These are phyloP conservation scores for Thamnidium elegans DNA, from an alignment of 192 early-diverging fungal genomes.

Conservation along the genomic window DNA sequence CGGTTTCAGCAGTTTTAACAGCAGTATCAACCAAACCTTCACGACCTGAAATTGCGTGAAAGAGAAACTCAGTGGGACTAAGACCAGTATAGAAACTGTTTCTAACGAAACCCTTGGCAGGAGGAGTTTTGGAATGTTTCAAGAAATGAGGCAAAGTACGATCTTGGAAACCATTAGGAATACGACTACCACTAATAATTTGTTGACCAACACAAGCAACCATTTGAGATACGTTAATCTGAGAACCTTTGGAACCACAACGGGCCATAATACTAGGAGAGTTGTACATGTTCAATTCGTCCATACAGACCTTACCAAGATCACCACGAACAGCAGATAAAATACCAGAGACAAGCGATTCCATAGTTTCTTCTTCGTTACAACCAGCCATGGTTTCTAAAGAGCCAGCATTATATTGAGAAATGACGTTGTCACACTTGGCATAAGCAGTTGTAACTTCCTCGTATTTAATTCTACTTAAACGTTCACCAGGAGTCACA, in stretches of 20 bases:
- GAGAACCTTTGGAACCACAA: slow-evolving; percentile 99
- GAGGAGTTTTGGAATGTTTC: slow-evolving; percentile 87
- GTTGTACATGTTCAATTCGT: slow-evolving; percentile 92
- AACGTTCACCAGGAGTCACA: slow-evolving; percentile 82
- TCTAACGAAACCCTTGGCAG: slow-evolving; percentile 96
- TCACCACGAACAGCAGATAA: slow-evolving; percentile 89
- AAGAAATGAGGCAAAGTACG: slow-evolving; percentile 95
- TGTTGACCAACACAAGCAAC: slow-evolving; percentile 99
- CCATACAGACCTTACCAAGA: slow-evolving; percentile 87
- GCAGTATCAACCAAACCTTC: slow-evolving; percentile 99
- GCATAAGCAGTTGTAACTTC: slow-evolving; percentile 79
- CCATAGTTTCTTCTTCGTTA: slow-evolving; percentile 84
- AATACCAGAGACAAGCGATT: slow-evolving; percentile 81
- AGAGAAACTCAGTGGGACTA: slow-evolving; percentile 96
- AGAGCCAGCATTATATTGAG: slow-evolving; percentile 60
- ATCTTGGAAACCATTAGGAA: slow-evolving; percentile 96
- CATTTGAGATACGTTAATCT: slow-evolving; percentile 99
- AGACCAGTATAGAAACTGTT: slow-evolving; percentile 96
- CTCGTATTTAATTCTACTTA: slow-evolving; percentile 75
- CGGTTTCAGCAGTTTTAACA: slow-evolving; percentile 99
- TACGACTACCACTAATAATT: slow-evolving; percentile 95
- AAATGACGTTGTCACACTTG: slow-evolving; percentile 83
- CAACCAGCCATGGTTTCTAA: slow-evolving; percentile 86
- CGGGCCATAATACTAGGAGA: slow-evolving; percentile 97
- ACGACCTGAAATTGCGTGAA: slow-evolving; percentile 98